phyloP scores from a whole-genome alignment of 169 alveolate genomes.

The Theileria sp. region DNA sequence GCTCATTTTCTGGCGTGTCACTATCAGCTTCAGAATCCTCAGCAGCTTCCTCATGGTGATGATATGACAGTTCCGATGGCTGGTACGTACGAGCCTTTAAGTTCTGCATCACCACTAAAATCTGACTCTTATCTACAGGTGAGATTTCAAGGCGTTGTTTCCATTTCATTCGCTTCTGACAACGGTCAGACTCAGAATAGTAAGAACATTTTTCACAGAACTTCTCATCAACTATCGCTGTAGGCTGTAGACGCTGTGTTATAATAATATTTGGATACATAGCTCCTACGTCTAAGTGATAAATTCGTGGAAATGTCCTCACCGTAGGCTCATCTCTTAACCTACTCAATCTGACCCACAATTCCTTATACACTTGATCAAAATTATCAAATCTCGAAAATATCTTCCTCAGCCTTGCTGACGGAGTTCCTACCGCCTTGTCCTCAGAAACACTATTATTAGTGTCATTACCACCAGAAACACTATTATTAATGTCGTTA shows the following conservation, averaged over 20 bases:
- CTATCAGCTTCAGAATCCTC: slow-evolving; percentile 30
- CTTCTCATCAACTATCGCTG: slow-evolving; percentile 93
- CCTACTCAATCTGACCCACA: slow-evolving; percentile 24
- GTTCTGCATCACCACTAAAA: slow-evolving; percentile 66
- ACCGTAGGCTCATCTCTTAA: slow-evolving; percentile 44
- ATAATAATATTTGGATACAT: slow-evolving; percentile 99
- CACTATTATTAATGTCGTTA: too few relatives aligned
- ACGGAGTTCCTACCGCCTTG: slow-evolving; percentile 6
- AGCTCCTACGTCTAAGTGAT: slow-evolving; percentile 99
- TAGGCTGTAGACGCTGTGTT: slow-evolving; percentile 97
- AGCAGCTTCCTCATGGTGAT: slow-evolving; percentile 2
- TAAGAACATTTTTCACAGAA: slow-evolving; percentile 93
- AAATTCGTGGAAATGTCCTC: slow-evolving; percentile 49
- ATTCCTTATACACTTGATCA: slow-evolving; percentile 44
- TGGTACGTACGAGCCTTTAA: slow-evolving; percentile 64
- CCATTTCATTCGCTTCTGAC: slow-evolving; percentile 89
- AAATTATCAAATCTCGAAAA: slow-evolving; percentile 43
- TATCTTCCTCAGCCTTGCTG: slow-evolving; percentile 27
- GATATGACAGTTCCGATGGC: slow-evolving; percentile 27
- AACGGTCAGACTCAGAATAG: slow-evolving; percentile 83
- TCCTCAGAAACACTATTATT: background rate
- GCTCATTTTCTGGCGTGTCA: background rate
- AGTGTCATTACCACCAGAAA: too few relatives aligned
- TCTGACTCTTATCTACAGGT: slow-evolving; percentile 79
- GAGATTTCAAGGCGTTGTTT: slow-evolving; percentile 93